Evolutionary conservation across 768 basidiomycete species (phyloP), one percentile per base, ranked within the genome.

Genomic region (Boletus huronensis): DNA sequence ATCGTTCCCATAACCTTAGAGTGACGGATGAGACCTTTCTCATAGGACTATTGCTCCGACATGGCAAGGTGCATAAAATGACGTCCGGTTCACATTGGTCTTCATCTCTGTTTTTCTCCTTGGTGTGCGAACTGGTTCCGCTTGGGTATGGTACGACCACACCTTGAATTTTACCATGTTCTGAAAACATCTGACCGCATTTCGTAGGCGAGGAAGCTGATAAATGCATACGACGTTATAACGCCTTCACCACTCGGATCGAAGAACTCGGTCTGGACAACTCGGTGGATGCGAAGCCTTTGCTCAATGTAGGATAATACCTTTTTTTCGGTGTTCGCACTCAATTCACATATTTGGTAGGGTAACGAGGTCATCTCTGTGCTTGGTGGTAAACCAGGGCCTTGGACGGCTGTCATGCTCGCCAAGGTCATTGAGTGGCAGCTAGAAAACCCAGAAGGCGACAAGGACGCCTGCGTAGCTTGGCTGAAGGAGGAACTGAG

Each of bases 401-500:
- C 83, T 2, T 86, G 92, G 83, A 83, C 85, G 6, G 80, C 81
- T 31, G 71, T 78, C 28, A 78, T 85, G 6, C 74, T 92, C 19
- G 73, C 77, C n/a, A 79, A 77, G 44, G 78, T 98, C 25, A 64
- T 92, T 19, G 81, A 85, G 55, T 98, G 94, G 95, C 93, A 94
- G 62, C 77, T 98, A 7, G 85, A 82, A 34, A 74, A 93, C 66
- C 91, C 94, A 0, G 63, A 76, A 2, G 80, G 77, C 1, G 80
- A 82, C 5, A 82, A 83, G 63, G 85, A 83, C 6, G 81, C 84
- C 5, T 94, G 93, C 65, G 66, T 75, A 28, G 67, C 67, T 13
- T 97, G 92, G 92, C 72, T 98, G 40, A 70, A 72, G 53, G 69
- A 71, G n/a, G 81, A 86, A 62, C 75, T 76, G 35, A 65, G 61